A percentile compares a stretch with the other conserved stretches of the same genome.
Evolutionary conservation across 768 basidiomycete species (phyloP).

Genomic region (Termitomyces eurrhizus): DNA sequence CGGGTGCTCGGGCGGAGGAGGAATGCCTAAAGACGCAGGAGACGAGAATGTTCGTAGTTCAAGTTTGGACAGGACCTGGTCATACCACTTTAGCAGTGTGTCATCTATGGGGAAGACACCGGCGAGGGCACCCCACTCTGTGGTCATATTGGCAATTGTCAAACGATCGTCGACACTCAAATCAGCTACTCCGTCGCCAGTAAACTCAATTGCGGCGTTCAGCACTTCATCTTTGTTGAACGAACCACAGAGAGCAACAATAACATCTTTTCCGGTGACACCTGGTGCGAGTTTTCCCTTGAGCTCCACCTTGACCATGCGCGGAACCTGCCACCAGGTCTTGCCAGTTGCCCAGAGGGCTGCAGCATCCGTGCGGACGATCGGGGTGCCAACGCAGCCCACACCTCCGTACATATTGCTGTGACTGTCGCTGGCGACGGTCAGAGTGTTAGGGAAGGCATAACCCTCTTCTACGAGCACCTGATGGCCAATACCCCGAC

Average conservation of each 20-base stretch:
- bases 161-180: slow-evolving; percentile 88
- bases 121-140: slow-evolving; percentile 97
- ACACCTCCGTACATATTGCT: slow-evolving; percentile 99
- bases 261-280: slow-evolving; percentile 97
- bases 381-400: slow-evolving; percentile 95
- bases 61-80: slow-evolving; percentile 61
- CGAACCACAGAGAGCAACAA: slow-evolving; percentile 91
- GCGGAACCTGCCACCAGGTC: slow-evolving; percentile 99
- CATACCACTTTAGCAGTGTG: slow-evolving; percentile 84
- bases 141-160: slow-evolving; percentile 99
- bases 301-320: slow-evolving; percentile 93
- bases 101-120: slow-evolving; percentile 94
- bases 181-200: slow-evolving; percentile 77
- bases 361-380: slow-evolving; percentile 92
- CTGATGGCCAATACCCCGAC: slow-evolving; percentile 97
- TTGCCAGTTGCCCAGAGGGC: slow-evolving; percentile 97
- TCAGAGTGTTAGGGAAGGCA: slow-evolving; percentile 92
- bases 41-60: slow-evolving; percentile 75
- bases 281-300: slow-evolving; percentile 78
- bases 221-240: slow-evolving; percentile 97
- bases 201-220: slow-evolving; percentile 95
- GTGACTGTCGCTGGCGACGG: slow-evolving; percentile 95
- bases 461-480: slow-evolving; percentile 98
- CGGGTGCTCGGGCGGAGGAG: slow-evolving; percentile 76
- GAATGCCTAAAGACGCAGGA: slow-evolving; percentile 45